Evolutionary conservation across 78 protist genomes (phyloP), one percentile per base, ranked within the genome.

Genomic region (Chrysochromulina parva): DNA sequence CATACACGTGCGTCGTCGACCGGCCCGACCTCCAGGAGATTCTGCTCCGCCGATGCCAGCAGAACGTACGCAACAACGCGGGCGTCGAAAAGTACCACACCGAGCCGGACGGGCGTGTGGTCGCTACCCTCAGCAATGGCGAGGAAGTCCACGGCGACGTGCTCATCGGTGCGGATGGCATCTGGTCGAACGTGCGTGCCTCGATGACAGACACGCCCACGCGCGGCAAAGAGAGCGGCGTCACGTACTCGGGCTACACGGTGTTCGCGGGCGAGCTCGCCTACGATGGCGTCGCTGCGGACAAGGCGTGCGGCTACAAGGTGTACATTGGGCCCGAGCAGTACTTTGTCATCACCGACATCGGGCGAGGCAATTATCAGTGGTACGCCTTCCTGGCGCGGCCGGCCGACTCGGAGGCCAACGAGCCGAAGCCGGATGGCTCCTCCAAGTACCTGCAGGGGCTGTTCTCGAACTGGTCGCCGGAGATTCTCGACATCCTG

Each of bases 161-260:
- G 59, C 85, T 76, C 58, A 9, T 76, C 60, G 85, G 85, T 9
- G 85, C 85, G 48, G 85, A 76, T 59, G 85, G 85, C 60, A 76
- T 76, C 58, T 76, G 85, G 85, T 14, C 58, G 11, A 0, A 13
- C 47, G 85, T 76, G 47, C 85, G 85, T 14, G 85, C 85, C 28
- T 0, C 1, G 48, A 52, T 76, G 85, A 0, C 13, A 5, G 28
- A 52, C 1, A 9, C 3, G 58, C 85, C 85, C 3, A 28, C 59
- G 38, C 55, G 59, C 38, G 85, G 85, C 85, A 38, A 48, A 1
- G 85, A 59, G 11, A 3, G 48, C 26, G 59, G 60, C 13, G 85
- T 52, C 17, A 52, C 57, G 13, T 76, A 76, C 59, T 76, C 85
- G 38, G 85, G 85, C 22, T 76, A 76, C 85, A 76, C 85, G 38